Conservation (phyloP, 257 asterid species). For the Solanum peruvianum region DNA sequence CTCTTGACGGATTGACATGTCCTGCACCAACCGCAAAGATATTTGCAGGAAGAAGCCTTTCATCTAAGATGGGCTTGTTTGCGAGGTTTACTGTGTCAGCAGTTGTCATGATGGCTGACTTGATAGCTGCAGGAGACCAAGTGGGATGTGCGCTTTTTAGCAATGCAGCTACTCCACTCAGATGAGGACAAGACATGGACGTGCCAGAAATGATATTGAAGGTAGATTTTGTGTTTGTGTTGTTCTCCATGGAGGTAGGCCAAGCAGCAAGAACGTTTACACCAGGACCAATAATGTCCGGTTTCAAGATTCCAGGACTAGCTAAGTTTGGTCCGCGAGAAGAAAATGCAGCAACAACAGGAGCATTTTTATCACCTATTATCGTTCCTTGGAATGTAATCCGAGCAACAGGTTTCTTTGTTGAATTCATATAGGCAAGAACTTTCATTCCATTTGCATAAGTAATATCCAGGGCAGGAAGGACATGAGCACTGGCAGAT, state of each 20-base stretch:
- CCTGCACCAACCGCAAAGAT: neutral
- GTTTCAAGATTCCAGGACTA: slow-evolving; percentile 21
- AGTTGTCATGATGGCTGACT: neutral
- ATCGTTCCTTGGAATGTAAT: slow-evolving; percentile 19
- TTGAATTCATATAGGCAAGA: slow-evolving; percentile 13
- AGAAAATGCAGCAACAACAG: slow-evolving; percentile 9
- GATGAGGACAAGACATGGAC: slow-evolving; percentile 48
- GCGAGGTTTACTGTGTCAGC: neutral
- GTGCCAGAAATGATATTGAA: slow-evolving; percentile 42
- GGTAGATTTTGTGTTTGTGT: slow-evolving; percentile 1
- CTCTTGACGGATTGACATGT: neutral
- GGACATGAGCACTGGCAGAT: slow-evolving; percentile 7
- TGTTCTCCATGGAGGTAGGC: slow-evolving; percentile 13
- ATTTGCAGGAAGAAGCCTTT: neutral
- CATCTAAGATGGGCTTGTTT: neutral
- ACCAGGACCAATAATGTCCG: slow-evolving; percentile 27
- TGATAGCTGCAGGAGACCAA: slow-evolving; percentile 21
- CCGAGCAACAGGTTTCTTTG: neutral
- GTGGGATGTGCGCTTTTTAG: slow-evolving; percentile 26
- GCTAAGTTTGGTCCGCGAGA: slow-evolving; percentile 16
- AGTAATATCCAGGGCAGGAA: slow-evolving; percentile 11
- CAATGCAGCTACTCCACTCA: slow-evolving; percentile 32
- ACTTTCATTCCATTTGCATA: neutral
- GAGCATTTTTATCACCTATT: slow-evolving; percentile 11
- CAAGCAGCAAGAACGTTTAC: slow-evolving; percentile 20